A percentile compares a stretch with the other conserved stretches of the same genome.
Evolutionary conservation across 208 protist genomes (phyloP).

Genomic region (Giardia muris): DNA sequence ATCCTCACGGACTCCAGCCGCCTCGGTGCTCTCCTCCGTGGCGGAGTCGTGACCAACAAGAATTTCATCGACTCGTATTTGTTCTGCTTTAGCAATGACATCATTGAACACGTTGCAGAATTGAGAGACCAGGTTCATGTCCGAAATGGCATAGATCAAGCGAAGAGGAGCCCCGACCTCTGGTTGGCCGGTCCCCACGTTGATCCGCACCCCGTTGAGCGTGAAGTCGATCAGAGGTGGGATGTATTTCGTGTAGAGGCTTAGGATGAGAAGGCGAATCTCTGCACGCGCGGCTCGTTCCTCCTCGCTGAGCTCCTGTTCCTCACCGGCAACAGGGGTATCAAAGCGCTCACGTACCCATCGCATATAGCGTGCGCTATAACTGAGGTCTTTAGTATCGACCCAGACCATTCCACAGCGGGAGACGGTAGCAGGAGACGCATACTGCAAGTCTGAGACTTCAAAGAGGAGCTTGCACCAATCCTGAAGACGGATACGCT

Average conservation of each 20-base stretch:
- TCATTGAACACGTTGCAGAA: conserved; percentile 26
- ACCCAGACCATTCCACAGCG: conserved; percentile 95
- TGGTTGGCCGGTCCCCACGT: conserved; percentile 12
- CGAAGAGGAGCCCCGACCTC: conserved; percentile 50
- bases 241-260: conserved; percentile 74
- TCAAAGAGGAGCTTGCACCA: conserved; percentile 86
- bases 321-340: neutral
- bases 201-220: conserved; percentile 60
- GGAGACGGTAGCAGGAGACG: conserved; percentile 89
- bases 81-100: conserved; percentile 46
- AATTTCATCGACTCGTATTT: conserved; percentile 11
- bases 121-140: conserved; percentile 66
- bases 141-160: conserved; percentile 60
- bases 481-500: conserved; percentile 75
- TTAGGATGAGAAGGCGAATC: conserved; percentile 41
- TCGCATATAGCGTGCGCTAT: conserved; percentile 27
- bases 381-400: conserved; percentile 75
- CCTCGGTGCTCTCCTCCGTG: conserved; percentile 60
- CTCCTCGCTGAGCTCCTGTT: neutral
- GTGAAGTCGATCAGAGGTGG: conserved; percentile 64
- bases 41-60: conserved; percentile 35
- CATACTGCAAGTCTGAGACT: conserved; percentile 89
- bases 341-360: conserved; percentile 16
- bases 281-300: conserved; percentile 66
- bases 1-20: conserved; percentile 57